Evolutionary conservation across 106 monocot species (phyloP).

Genomic region (Xerophyta viscosa): DNA sequence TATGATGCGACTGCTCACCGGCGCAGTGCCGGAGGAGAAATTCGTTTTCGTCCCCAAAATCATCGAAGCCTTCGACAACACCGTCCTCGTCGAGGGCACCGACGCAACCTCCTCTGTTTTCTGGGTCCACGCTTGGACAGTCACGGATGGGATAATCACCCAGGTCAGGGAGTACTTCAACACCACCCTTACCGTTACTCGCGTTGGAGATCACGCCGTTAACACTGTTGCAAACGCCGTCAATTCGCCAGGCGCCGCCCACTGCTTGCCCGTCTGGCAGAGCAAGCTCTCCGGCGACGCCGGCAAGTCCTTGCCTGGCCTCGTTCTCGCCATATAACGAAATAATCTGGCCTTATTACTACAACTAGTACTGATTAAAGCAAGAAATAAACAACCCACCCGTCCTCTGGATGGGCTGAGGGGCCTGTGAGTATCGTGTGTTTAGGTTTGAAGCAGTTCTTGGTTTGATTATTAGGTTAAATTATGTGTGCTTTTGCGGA

Average conservation of each 20-base stretch:
- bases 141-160: conserved; percentile 32
- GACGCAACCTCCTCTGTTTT: neutral
- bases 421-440: too few species aligned
- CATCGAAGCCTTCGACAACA: conserved; percentile 19
- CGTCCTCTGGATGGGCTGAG: neutral
- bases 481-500: too few species aligned
- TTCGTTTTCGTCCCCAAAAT: conserved; percentile 22
- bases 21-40: conserved; percentile 6
- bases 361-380: too few species aligned
- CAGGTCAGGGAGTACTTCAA: conserved; percentile 89
- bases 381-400: too few species aligned
- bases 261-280: conserved; percentile 26
- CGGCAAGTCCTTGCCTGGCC: conserved; percentile 46
- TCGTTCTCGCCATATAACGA: conserved; percentile 39
- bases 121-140: conserved; percentile 47
- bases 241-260: neutral
- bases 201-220: conserved; percentile 3
- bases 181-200: conserved; percentile 63
- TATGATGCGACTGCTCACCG: conserved; percentile 47
- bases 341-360: neutral
- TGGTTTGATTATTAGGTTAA: neutral
- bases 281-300: conserved; percentile 17
- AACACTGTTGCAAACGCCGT: neutral
- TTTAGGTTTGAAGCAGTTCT: neutral
- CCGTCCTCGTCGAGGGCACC: conserved; percentile 32